These are phyloP conservation scores for Blastobotrys capitulatus DNA, from an alignment of 1,139 yeast genomes.

Conservation along the genomic window DNA sequence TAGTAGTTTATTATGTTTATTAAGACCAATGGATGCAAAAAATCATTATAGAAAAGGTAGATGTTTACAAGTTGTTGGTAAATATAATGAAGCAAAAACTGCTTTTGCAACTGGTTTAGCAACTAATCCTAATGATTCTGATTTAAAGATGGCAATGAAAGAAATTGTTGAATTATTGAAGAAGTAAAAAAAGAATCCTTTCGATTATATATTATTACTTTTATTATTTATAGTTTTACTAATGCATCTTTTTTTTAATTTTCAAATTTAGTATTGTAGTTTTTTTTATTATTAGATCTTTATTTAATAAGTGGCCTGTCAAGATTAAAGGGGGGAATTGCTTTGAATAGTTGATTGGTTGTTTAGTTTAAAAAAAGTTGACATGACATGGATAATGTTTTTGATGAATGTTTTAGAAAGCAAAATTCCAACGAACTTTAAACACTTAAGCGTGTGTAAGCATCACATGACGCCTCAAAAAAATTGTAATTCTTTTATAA, in stretches of 20 bases:
- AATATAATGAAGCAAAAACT: constrained; percentile 64
- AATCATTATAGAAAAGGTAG: constrained; percentile 80
- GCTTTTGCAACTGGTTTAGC: constrained; percentile 76
- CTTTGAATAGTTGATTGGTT: too few species aligned
- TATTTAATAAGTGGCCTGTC: too few species aligned
- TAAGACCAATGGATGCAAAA: constrained; percentile 62
- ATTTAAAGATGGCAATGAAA: constrained; percentile 33
- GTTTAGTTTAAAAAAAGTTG: too few species aligned
- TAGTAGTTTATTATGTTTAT: constrained; percentile 66
- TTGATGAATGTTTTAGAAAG: too few species aligned
- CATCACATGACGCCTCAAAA: too few species aligned
- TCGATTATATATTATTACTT: not conserved
- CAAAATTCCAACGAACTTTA: too few species aligned
- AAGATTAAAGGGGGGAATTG: too few species aligned
- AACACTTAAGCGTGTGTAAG: too few species aligned
- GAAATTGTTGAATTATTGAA: constrained; percentile 22
- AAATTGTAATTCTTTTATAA: too few species aligned
- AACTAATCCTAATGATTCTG: constrained; percentile 44
- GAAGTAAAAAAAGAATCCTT: not conserved
- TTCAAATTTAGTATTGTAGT: too few species aligned
- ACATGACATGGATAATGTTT: too few species aligned
- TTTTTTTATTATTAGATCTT: too few species aligned
- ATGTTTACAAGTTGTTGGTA: constrained; percentile 63
- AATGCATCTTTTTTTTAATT: not conserved
- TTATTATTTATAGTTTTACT: not conserved